These are phyloP conservation scores for Canavalia ensiformis DNA, from an alignment of 306 rosid species.

Conservation along the genomic window DNA sequence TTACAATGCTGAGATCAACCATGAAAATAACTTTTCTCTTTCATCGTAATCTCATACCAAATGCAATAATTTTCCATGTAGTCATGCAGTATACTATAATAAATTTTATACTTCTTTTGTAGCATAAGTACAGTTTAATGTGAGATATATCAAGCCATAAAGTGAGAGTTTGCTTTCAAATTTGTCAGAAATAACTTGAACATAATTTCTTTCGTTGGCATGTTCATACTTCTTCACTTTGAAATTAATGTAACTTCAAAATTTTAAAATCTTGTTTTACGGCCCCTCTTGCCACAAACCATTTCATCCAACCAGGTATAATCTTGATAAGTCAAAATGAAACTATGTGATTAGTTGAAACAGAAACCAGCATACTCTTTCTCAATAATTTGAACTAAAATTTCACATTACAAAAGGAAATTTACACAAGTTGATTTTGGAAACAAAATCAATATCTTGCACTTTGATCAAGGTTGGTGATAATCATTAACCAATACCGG, in stretches of 20 bases:
- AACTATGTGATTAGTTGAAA: too few relatives aligned
- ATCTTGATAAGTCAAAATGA: neutral
- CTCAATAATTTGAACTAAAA: neutral
- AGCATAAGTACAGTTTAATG: too few relatives aligned
- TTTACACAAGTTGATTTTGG: constrained; percentile 12
- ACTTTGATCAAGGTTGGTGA: constrained; percentile 23
- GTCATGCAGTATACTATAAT: too few relatives aligned
- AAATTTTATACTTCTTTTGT: too few relatives aligned
- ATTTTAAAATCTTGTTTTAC: neutral
- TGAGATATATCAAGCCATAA: too few relatives aligned
- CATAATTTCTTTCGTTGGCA: too few relatives aligned
- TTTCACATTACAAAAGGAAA: neutral
- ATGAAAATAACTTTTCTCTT: too few relatives aligned
- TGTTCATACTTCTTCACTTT: neutral
- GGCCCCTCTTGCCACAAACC: neutral
- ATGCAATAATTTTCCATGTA: too few relatives aligned
- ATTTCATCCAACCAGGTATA: neutral
- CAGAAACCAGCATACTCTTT: neutral
- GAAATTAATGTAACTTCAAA: neutral
- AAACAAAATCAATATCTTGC: neutral
- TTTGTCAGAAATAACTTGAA: too few relatives aligned
- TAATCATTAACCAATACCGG: constrained; percentile 12
- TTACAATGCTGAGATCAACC: too few relatives aligned
- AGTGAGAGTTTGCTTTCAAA: too few relatives aligned
- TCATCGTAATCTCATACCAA: too few relatives aligned